A percentile compares a stretch with the other conserved stretches of the same genome.
Evolutionary conservation across 257 asterid genomes (phyloP).

Genomic region (Solanum etuberosum): DNA sequence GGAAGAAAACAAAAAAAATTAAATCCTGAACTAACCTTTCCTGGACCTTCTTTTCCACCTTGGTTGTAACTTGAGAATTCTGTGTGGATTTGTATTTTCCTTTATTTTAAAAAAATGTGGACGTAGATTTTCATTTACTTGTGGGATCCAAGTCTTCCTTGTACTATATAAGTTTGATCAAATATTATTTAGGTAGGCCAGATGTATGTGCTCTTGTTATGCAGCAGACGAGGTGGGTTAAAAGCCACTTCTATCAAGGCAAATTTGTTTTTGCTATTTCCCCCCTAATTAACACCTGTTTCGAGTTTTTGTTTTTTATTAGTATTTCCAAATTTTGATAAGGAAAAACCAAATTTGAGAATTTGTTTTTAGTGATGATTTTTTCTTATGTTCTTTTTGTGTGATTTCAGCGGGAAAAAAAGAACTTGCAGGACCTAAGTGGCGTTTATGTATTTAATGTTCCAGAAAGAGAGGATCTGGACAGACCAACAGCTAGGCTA

Average conservation of each 20-base stretch:
- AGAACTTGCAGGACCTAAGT: slow-evolving; percentile 75
- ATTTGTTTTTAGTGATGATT: neutral
- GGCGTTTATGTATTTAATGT: slow-evolving; percentile 88
- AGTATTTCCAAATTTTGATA: neutral
- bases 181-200: neutral
- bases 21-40: neutral
- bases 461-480: slow-evolving; percentile 83
- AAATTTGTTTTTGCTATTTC: neutral
- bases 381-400: slow-evolving; percentile 11
- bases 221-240: neutral
- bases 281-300: neutral
- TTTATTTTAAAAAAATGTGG: neutral
- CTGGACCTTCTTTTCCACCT: neutral
- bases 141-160: neutral
- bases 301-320: neutral
- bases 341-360: neutral
- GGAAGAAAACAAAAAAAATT: neutral
- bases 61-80: neutral
- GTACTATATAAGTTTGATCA: neutral
- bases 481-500: slow-evolving; percentile 87
- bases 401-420: slow-evolving; percentile 71
- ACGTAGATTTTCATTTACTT: neutral
- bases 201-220: neutral
- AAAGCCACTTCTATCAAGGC: neutral
- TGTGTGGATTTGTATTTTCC: neutral